Evolutionary conservation across 371 early-diverging fungal genomes (phyloP), one percentile per base, ranked within the genome.

Genomic region (Rozella allomycis): DNA sequence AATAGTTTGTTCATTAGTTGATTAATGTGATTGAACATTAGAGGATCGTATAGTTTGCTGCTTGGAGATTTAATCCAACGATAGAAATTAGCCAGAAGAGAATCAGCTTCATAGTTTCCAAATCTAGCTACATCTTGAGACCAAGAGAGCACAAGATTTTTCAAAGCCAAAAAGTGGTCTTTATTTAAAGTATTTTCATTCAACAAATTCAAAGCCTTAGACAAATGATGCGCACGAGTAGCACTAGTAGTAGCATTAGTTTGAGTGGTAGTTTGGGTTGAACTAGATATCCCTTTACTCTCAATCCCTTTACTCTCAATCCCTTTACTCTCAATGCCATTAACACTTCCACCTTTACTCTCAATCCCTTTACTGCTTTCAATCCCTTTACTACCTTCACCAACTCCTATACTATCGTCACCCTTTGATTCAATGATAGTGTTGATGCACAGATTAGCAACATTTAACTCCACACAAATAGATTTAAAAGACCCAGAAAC

Each of bases 1-100:
- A 81, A 81, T 16, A 74, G 70, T 43, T 80, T 80, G 41, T 70
- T 71, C 86, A 88, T 87, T 55, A 86, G 51, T 17, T 68, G 58
- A 33, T 80, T 72, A 3, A 94, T 59, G 22, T 78, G 47, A 1
- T 52, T 54, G 26, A 72, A 72, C 29, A 90, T 46, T 20, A 70
- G 67, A 0, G 84, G 86, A 45, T 94, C 94, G 38, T 75, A 77
- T 45, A 94, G 53, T 20, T 52, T 54, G 1, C 88, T 66, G 25
- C 46, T 47, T 1, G 74, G 57, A 9, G 67, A 72, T 2, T 76
- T 74, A 18, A 93, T 46, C 90, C 88, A 90, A 6, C 87, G 74
- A 41, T 76, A 77, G 20, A 85, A 57, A 20, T 76, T 71, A 21
- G 75, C 76, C 14, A 78, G 52, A 67, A 93, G 57, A 38, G 63